A percentile compares a stretch with the other conserved stretches of the same genome.
Evolutionary conservation across 2,329 filamentous ascomycete species (phyloP).

Genomic region (Cordyceps cicadae): DNA sequence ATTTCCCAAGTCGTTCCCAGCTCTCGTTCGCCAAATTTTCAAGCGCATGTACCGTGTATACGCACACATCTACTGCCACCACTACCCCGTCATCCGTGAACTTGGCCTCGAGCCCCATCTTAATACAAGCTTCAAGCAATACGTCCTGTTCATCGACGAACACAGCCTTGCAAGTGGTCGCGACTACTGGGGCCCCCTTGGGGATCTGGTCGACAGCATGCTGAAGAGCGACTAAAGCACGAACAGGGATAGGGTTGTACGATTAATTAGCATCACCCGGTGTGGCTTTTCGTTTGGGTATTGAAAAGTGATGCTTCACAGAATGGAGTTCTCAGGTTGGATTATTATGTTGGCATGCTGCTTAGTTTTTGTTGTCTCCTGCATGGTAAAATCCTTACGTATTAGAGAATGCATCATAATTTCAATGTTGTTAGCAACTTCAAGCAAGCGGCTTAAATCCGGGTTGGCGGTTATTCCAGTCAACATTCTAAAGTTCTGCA

Average conservation of each 20-base stretch:
- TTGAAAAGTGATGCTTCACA: background rate
- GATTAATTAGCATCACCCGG: background rate
- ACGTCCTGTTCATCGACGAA: slow-evolving; percentile 97
- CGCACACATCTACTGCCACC: slow-evolving; percentile 98
- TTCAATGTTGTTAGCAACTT: background rate
- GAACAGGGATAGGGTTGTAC: background rate
- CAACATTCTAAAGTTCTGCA: fast-evolving
- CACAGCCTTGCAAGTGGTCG: slow-evolving; percentile 85
- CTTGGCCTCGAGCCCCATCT: slow-evolving; percentile 93
- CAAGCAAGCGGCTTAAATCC: no score
- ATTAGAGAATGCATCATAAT: background rate
- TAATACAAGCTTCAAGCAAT: slow-evolving; percentile 99
- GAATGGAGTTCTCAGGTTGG: slow-evolving; percentile 7
- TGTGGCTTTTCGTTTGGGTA: background rate
- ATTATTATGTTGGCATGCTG: background rate
- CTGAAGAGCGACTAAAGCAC: slow-evolving; percentile 68
- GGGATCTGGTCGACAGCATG: slow-evolving; percentile 97
- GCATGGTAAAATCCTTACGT: background rate
- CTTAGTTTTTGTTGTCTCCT: background rate
- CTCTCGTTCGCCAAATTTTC: slow-evolving; percentile 89
- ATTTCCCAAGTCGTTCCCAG: slow-evolving; percentile 86
- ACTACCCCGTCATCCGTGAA: slow-evolving; percentile 94
- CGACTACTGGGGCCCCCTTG: slow-evolving; percentile 94
- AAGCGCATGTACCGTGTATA: slow-evolving; percentile 98
- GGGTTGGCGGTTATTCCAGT: no score